Conservation (phyloP, 805 yeast species). For the Helenozyma baotianmanensis region DNA sequence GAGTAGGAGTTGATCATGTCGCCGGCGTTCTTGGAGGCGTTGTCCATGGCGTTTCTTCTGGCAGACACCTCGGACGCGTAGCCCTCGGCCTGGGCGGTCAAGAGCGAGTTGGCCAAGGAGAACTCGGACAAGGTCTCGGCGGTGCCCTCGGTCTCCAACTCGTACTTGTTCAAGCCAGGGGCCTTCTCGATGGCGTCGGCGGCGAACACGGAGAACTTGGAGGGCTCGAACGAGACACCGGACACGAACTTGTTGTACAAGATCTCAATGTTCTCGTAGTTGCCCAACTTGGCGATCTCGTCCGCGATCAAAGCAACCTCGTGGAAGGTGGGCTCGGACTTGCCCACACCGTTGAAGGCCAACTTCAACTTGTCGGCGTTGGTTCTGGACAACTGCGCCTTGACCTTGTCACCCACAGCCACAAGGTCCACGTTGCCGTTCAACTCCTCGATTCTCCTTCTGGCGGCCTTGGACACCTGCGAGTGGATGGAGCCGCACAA, state of each 20-base stretch:
- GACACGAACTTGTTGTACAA: constrained; percentile 84
- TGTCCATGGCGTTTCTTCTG: constrained; percentile 99
- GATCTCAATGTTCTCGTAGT: constrained; percentile 74
- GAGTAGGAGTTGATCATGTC: constrained; percentile 97
- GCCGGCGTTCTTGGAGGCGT: constrained; percentile 99
- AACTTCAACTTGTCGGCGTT: constrained; percentile 63
- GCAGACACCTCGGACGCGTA: constrained; percentile 97
- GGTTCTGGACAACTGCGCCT: constrained; percentile 83
- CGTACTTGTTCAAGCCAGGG: constrained; percentile 80
- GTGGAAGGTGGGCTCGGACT: constrained; percentile 89
- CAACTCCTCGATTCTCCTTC: constrained; percentile 56
- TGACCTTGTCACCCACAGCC: constrained; percentile 91
- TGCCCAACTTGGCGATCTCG: constrained; percentile 64
- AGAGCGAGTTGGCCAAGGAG: constrained; percentile 83
- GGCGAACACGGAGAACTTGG: constrained; percentile 60
- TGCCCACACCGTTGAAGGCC: constrained; percentile 88
- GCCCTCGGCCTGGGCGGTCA: constrained; percentile 94
- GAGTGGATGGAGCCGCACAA: constrained; percentile 98
- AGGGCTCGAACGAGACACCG: constrained; percentile 88
- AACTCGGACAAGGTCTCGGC: constrained; percentile 78
- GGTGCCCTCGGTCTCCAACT: constrained; percentile 61
- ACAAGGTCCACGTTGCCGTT: constrained; percentile 71
- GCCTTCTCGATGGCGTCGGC: constrained; percentile 73
- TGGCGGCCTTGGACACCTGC: constrained; percentile 85
- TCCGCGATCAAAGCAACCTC: constrained; percentile 89